Conservation (phyloP, 2,329 filamentous ascomycete species). For the Sporothrix globosa region DNA sequence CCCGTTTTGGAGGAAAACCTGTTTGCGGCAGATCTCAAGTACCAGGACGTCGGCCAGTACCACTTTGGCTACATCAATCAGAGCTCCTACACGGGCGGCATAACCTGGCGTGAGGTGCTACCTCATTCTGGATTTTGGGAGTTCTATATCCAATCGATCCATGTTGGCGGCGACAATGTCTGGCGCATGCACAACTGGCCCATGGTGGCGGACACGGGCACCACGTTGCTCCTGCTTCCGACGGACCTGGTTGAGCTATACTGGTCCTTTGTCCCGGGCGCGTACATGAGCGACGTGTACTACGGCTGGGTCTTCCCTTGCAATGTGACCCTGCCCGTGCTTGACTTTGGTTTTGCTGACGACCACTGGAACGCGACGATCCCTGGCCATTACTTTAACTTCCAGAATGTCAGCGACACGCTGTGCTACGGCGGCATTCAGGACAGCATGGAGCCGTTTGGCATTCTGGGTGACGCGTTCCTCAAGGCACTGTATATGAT, state of each 20-base stretch:
- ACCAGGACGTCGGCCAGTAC: constrained; percentile 53
- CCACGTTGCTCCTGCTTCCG: constrained; percentile 66
- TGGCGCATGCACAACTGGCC: constrained; percentile 50
- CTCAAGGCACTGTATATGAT: constrained; percentile 77
- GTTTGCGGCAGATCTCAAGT: constrained; percentile 56
- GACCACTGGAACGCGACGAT: constrained; percentile 52
- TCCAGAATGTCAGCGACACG: constrained; percentile 53
- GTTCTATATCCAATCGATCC: constrained; percentile 45
- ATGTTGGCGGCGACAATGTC: constrained; percentile 41
- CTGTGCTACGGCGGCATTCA: constrained; percentile 80
- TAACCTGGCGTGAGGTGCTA: constrained; percentile 55
- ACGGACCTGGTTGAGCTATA: constrained; percentile 61
- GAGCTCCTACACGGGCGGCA: constrained; percentile 45
- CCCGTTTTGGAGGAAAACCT: constrained; percentile 48
- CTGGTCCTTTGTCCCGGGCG: constrained; percentile 58
- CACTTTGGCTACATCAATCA: constrained; percentile 56
- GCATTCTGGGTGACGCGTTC: constrained; percentile 77
- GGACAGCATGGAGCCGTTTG: constrained; percentile 53
- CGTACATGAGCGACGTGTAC: constrained; percentile 51
- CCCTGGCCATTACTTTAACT: constrained; percentile 53
- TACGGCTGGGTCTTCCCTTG: constrained; percentile 61
- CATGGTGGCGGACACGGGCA: constrained; percentile 70
- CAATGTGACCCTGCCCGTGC: constrained; percentile 52
- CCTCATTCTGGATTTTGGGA: constrained; percentile 54
- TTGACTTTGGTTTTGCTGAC: constrained; percentile 54